Conservation (phyloP, 2,329 filamentous ascomycete genomes). For the Graphiopsis chlorocephala region DNA sequence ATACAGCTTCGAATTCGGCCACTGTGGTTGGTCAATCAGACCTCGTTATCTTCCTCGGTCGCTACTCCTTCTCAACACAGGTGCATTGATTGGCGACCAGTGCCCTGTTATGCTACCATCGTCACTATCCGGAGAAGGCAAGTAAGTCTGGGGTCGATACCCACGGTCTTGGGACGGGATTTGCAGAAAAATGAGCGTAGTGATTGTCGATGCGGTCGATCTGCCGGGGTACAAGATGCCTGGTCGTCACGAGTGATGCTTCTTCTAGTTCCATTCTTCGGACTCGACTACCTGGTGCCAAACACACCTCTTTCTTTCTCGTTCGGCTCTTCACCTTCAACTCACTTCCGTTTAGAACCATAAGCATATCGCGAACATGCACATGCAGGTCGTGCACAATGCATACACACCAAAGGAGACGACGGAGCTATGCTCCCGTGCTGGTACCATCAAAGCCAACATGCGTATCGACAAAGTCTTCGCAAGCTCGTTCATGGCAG, state of each 20-base stretch:
- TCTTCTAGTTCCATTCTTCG: background rate
- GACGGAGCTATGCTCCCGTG: slow-evolving; percentile 48
- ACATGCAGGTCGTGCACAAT: slow-evolving; percentile 13
- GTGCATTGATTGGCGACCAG: background rate
- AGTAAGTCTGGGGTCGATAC: background rate
- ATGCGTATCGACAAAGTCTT: slow-evolving; percentile 56
- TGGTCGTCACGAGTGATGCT: background rate
- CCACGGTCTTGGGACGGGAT: slow-evolving; percentile 1
- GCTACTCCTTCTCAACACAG: background rate
- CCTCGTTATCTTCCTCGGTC: slow-evolving; percentile 4
- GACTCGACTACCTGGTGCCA: background rate
- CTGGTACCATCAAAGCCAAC: slow-evolving; percentile 51
- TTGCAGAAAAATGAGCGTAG: background rate
- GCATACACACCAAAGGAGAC: slow-evolving; percentile 36
- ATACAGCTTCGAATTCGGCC: background rate
- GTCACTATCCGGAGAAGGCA: background rate
- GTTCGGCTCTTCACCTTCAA: background rate
- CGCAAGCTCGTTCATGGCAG: slow-evolving; percentile 51
- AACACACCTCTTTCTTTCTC: background rate
- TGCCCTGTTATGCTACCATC: background rate
- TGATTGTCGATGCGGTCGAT: background rate
- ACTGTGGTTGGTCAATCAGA: slow-evolving; percentile 8
- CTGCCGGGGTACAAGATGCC: background rate
- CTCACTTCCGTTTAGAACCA: background rate
- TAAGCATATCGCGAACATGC: background rate